Evolutionary conservation across 805 yeast species (phyloP).

Genomic region (Deakozyma indianensis): DNA sequence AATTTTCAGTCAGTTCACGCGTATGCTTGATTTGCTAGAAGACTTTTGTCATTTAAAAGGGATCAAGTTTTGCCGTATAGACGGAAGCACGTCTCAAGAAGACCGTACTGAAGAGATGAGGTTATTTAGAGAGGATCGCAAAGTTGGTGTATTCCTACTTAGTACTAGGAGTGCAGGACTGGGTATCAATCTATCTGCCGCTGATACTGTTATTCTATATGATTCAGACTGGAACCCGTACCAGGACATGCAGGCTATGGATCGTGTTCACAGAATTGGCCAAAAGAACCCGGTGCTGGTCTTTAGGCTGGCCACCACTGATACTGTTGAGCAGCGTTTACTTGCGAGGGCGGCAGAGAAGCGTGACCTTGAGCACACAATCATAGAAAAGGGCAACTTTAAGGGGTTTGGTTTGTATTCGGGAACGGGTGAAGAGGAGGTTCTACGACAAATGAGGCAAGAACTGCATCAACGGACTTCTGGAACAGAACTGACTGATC

Average conservation of each 20-base stretch:
- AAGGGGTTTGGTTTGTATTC: conserved; percentile 12
- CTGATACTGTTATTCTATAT: conserved; percentile 80
- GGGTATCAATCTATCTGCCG: conserved; percentile 73
- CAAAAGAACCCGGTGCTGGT: conserved; percentile 74
- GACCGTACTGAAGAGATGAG: conserved; percentile 53
- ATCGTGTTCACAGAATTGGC: conserved; percentile 87
- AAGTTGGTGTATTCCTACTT: conserved; percentile 45
- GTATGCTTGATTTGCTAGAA: conserved; percentile 64
- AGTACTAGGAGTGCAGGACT: conserved; percentile 93
- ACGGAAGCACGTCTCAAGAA: conserved; percentile 57
- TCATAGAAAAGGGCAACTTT: conserved; percentile 46
- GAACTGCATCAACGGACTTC: conserved; percentile 19
- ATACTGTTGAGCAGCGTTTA: conserved; percentile 74
- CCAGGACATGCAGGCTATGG: conserved; percentile 93
- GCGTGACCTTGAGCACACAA: conserved; percentile 61
- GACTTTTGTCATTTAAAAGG: conserved; percentile 50
- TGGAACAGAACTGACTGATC: conserved; percentile 7
- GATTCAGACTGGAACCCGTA: conserved; percentile 98
- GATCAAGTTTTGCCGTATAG: conserved; percentile 44
- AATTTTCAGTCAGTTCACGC: conserved; percentile 77
- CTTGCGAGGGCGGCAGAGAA: conserved; percentile 69
- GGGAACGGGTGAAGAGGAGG: conserved; percentile 6
- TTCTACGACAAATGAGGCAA: conserved; percentile 8
- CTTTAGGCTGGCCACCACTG: conserved; percentile 59
- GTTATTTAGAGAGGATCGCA: conserved; percentile 27